These are phyloP conservation scores for Aspergillus wentii DNA, from an alignment of 495 filamentous ascomycete species.

Conservation along the genomic window DNA sequence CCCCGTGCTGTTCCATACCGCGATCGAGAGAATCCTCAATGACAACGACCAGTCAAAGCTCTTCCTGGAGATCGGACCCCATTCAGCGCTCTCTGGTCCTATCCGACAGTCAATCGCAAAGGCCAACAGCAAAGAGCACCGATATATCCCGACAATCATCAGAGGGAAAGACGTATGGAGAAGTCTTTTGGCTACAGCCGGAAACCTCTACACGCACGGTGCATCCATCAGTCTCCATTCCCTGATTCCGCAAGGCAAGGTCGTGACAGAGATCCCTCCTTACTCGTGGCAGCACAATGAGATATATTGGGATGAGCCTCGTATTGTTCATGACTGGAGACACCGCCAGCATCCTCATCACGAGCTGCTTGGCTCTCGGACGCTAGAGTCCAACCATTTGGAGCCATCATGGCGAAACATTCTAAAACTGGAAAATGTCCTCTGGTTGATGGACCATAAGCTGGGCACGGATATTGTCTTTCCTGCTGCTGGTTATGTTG, in stretches of 20 bases:
- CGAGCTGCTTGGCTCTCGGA: slow-evolving; percentile 39
- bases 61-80: slow-evolving; percentile 42
- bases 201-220: slow-evolving; percentile 19
- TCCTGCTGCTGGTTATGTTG: slow-evolving; percentile 43
- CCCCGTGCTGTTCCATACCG: slow-evolving; percentile 22
- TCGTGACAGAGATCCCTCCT: slow-evolving; percentile 36
- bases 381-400: slow-evolving; percentile 29
- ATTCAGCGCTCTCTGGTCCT: slow-evolving; percentile 27
- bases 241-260: slow-evolving; percentile 22
- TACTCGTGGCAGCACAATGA: slow-evolving; percentile 48
- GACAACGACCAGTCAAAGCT: slow-evolving; percentile 6
- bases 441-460: slow-evolving; percentile 46
- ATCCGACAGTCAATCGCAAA: slow-evolving; percentile 17
- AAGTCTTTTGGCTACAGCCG: slow-evolving; percentile 20
- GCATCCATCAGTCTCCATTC: slow-evolving; percentile 12
- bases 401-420: slow-evolving; percentile 50
- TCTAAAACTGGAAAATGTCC: slow-evolving; percentile 33
- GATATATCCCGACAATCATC: not conserved
- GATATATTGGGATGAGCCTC: slow-evolving; percentile 43
- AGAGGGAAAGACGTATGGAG: not conserved
- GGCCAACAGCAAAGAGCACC: not conserved
- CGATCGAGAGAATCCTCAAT: slow-evolving; percentile 5
- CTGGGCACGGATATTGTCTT: slow-evolving; percentile 35
- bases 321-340: slow-evolving; percentile 40
- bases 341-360: slow-evolving; percentile 39